Conservation (phyloP, 1,284 basidiomycete genomes). For the Neolentinus lepideus region DNA sequence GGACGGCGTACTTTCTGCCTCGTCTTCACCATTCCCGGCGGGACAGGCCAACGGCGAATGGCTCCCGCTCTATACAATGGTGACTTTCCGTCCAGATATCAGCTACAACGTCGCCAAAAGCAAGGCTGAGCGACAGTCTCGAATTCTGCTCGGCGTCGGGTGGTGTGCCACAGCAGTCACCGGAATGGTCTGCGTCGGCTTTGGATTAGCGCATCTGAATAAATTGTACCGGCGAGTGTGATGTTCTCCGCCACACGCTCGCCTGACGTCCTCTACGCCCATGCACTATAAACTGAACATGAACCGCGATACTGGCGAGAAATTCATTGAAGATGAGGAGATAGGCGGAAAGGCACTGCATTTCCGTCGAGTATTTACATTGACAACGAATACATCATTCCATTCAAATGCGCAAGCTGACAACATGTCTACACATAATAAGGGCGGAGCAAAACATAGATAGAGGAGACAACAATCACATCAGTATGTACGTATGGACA, state of each 20-base stretch:
- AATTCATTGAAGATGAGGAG: neutral
- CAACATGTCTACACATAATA: constrained; percentile 11
- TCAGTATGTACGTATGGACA: constrained; percentile 10
- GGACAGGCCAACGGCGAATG: constrained; percentile 57
- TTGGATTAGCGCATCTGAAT: constrained; percentile 17
- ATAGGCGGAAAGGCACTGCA: neutral
- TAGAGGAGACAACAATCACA: constrained; percentile 8
- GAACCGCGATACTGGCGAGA: neutral
- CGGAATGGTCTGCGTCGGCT: constrained; percentile 34
- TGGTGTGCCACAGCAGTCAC: constrained; percentile 20
- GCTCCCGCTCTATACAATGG: constrained; percentile 94
- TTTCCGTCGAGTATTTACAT: neutral
- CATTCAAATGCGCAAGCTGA: constrained; percentile 1
- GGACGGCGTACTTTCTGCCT: constrained; percentile 24
- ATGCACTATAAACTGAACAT: neutral
- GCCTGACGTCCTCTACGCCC: neutral
- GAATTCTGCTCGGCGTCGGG: constrained; percentile 2
- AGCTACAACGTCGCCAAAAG: constrained; percentile 73
- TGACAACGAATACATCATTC: neutral
- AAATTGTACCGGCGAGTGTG: neutral
- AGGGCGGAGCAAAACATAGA: constrained; percentile 11
- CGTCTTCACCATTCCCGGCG: constrained; percentile 43
- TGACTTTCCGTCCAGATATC: constrained; percentile 93
- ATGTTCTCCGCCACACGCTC: neutral
- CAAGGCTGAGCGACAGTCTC: constrained; percentile 55